Base-by-base conservation (phyloP, 371 early-diverging fungal species). In the Rhizopus arrhizus region DNA sequence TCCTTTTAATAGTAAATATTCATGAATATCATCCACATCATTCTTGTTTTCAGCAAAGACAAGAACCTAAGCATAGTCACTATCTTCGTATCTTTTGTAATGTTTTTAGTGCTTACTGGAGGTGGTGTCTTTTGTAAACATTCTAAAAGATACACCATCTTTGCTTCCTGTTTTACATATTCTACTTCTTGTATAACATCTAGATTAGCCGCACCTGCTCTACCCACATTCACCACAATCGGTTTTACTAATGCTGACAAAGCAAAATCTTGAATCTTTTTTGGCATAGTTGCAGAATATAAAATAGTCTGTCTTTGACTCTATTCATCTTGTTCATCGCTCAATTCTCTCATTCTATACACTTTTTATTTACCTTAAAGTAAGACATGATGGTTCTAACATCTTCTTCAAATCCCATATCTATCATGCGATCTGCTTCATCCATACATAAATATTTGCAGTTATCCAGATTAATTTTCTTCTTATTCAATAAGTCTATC, bases 21-120 rank as follows among this genome's bases (percentile, higher is more conserved):
- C 95, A 60, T 95, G 95, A 32, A 99, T 93, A 69, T 97, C 96
- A 66, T 99, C 99, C n/a, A 99, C 99, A 67, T 97, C 98, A 73
- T 94, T 91, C 70, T 99, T 99, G 78, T 95, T 99, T 71, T 99
- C 99, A 32, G 98, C 96, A 82, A 99, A 99, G 22, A 99, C 89
- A 52, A 99, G 81, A 0, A 97, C 86, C 85, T 87, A 63, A 5
- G 38, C 53, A 60, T 31, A 5, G 36, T 7, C 1, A 38, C 56
- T 34, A 47, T 38, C n/a, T 33, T 16, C 49, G 33, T 22, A 28
- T 34, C 9, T 58, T 29, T 35, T 34, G 32, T 15, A 36, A 38
- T 50, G 48, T 56, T 10, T 46, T 15, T 48, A 31, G 46, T 28
- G 65, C 69, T 64, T 75, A 86, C 96, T 6, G 97, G 97, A 12